Percentiles rank a stretch among this genome's conserved stretches.
Conservation (phyloP, 164 flowering plant genomes). For the Chloranthus sessilifolius region DNA sequence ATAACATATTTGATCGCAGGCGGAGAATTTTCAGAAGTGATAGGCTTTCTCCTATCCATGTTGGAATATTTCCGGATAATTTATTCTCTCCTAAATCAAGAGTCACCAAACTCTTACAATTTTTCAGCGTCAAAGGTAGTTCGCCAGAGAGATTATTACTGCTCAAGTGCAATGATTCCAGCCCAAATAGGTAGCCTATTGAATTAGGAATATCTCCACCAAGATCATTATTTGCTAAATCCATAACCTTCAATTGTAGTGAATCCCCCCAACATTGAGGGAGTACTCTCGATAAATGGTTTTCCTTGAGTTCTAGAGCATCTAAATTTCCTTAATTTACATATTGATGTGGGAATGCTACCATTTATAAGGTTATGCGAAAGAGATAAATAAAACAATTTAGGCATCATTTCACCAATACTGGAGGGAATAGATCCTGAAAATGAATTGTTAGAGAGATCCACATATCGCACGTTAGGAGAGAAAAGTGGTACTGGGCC, state of each 20-base stretch:
- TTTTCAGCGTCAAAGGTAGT: conserved; percentile 29
- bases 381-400: too few species aligned
- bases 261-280: too few species aligned
- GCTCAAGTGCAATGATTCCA: too few species aligned
- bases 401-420: conserved; percentile 19
- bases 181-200: conserved; percentile 28
- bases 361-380: conserved; percentile 30
- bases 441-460: conserved; percentile 32
- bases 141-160: conserved; percentile 32
- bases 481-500: conserved; percentile 34
- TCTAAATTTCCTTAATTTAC: too few species aligned
- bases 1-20: conserved; percentile 27
- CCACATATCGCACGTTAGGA: too few species aligned
- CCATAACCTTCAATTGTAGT: conserved; percentile 25
- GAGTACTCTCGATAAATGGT: conserved; percentile 1
- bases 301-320: conserved; percentile 3
- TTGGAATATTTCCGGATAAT: too few species aligned
- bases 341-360: conserved; percentile 31
- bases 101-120: too few species aligned
- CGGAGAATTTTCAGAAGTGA: conserved; percentile 22
- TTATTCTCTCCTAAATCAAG: too few species aligned
- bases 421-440: conserved; percentile 33
- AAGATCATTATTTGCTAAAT: conserved; percentile 26
- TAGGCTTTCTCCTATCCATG: too few species aligned
- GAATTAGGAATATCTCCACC: conserved; percentile 28